Conservation (phyloP, 1,139 yeast species). For the Geotrichum klebahnii region DNA sequence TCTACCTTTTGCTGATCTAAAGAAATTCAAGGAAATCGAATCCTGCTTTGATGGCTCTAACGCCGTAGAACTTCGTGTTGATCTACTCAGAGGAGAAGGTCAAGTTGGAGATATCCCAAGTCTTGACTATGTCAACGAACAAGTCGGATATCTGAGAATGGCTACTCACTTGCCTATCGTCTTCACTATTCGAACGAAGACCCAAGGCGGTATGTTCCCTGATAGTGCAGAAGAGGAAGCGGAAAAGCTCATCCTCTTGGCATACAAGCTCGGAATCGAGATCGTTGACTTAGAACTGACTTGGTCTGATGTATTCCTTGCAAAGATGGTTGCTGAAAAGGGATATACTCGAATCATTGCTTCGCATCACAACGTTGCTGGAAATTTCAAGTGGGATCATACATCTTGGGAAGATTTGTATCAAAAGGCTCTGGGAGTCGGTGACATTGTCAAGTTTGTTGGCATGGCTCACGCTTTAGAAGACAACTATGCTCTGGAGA, state of each 20-base stretch:
- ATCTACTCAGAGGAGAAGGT: conserved; percentile 53
- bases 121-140: conserved; percentile 59
- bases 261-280: conserved; percentile 58
- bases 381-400: conserved; percentile 58
- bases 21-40: conserved; percentile 50
- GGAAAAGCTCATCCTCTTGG: conserved; percentile 53
- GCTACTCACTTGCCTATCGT: conserved; percentile 70
- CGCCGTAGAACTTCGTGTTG: conserved; percentile 83
- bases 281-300: conserved; percentile 51
- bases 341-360: conserved; percentile 71
- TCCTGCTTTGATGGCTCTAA: conserved; percentile 53
- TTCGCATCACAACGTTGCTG: conserved; percentile 71
- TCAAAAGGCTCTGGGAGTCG: conserved; percentile 58
- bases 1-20: conserved; percentile 53
- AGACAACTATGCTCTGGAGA: conserved; percentile 70
- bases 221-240: conserved; percentile 50
- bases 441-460: conserved; percentile 78
- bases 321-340: conserved; percentile 46
- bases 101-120: conserved; percentile 36
- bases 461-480: conserved; percentile 62
- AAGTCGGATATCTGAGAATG: conserved; percentile 64
- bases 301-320: conserved; percentile 44
- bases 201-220: conserved; percentile 81
- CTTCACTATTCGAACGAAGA: conserved; percentile 69
- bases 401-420: conserved; percentile 73